Base-by-base conservation (phyloP, 768 basidiomycete genomes). In the Boletus tomentosulus region DNA sequence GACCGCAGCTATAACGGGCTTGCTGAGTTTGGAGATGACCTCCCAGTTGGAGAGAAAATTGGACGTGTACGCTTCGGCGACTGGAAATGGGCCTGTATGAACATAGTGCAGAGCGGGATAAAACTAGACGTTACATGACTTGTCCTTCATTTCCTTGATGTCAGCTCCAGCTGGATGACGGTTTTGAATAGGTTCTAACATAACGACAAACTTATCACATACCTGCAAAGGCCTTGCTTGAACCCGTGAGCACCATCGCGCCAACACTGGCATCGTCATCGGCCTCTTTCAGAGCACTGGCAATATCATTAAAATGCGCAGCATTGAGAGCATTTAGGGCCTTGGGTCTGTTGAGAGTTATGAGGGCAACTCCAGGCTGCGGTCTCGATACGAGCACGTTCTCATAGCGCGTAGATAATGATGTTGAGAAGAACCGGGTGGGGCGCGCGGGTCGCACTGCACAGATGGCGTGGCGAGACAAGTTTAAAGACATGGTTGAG, bases 91-190 rank as follows among this genome's bases (percentile, higher is more conserved):
- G 27, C 6, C 51, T 11, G 30, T 28, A 6, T 52, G 43, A 54
- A 24, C 24, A 53, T 10, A 45, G 8, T 10, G 35, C n/a, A 28
- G 15, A 5, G 2, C 11, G 19, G 13, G 9, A 34, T 10, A 31
- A 44, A 42, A 15, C 6, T 10, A 13, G 27, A 72, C 83, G n/a
- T 66, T 64, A 93, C 92, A 97, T 55, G 85, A 75, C 73, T 94
- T 94, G 74, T 95, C 91, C 72, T 93, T 94, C 96, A 98, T 98
- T 73, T 98, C 94, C 75, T 97, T 98, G 73, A 99, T 98, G 72
- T 99, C 96, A 22, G 96, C 96, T 3, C 96, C 94, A 62, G 94
- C 94, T 93, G 51, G 43, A 60, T 16, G 42, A 42, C 34, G 34
- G 24, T 13, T 33, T 52, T 27, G 27, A 56, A 41, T 19, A 12